Evolutionary conservation across 495 filamentous ascomycete genomes (phyloP).

Genomic region (Zalerion maritima): DNA sequence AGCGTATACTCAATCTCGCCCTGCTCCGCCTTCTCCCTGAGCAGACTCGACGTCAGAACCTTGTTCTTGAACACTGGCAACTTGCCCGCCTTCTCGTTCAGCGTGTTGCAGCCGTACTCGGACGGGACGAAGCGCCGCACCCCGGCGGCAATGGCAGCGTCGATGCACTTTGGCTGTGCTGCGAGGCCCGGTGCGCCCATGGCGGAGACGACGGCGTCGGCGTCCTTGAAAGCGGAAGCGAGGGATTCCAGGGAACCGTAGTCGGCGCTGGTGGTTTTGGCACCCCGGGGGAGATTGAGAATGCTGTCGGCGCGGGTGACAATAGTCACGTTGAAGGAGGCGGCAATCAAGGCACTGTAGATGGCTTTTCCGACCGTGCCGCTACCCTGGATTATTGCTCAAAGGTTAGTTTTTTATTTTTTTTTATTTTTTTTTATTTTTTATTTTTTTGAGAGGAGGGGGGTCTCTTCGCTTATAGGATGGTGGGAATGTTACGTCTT

Average conservation of each 20-base stretch:
- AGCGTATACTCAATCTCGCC: constrained; percentile 25
- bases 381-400: constrained; percentile 35
- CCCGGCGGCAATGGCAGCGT: constrained; percentile 34
- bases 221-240: constrained; percentile 10
- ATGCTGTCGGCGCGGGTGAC: constrained; percentile 36
- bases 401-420: constrained; percentile 1
- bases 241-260: constrained; percentile 36
- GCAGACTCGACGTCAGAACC: constrained; percentile 23
- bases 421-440: too few species aligned
- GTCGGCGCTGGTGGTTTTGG: constrained; percentile 33
- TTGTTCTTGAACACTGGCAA: constrained; percentile 27
- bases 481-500: background rate
- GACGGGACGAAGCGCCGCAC: constrained; percentile 39
- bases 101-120: constrained; percentile 60
- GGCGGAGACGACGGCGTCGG: constrained; percentile 16
- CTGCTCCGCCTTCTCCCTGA: constrained; percentile 17
- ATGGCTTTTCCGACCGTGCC: constrained; percentile 46
- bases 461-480: too few species aligned
- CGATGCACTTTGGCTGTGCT: constrained; percentile 28
- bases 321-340: constrained; percentile 43
- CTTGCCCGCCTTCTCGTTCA: constrained; percentile 22
- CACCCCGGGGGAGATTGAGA: constrained; percentile 19
- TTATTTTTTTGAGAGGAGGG: too few species aligned
- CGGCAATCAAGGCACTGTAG: constrained; percentile 35
- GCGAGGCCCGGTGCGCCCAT: constrained; percentile 16